Evolutionary conservation across 2,329 filamentous ascomycete genomes (phyloP), one percentile per base, ranked within the genome.

Genomic region (Fusarium nygamai): DNA sequence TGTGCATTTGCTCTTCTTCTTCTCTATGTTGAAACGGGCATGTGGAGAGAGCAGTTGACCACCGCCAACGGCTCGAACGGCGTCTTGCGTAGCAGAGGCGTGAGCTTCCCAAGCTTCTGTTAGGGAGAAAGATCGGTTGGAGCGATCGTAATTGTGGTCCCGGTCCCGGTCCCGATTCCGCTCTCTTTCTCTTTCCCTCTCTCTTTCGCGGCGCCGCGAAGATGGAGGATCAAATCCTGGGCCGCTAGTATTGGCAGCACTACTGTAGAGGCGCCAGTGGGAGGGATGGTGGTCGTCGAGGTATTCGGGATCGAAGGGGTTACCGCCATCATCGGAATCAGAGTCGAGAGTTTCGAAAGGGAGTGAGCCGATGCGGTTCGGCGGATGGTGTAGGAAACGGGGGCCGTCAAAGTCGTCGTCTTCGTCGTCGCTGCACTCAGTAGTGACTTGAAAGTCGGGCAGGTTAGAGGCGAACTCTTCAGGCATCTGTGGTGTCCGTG

Each of bases 1-100:
- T 20, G 92, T 95, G 76, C 96, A 96, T 82, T 92, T 94, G 84
- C 91, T 94, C 84, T 94, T 95, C 77, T 92, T 90, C 81, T 91
- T 90, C 78, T 93, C 92, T 63, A 98, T 97, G 79, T 92, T 93
- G 83, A 98, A 98, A 34, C 90, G 90, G 6, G 94, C 94, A 81
- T 94, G 91, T 1, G 94, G 94, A 39, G 87, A 87, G 82, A 95
- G 87, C 9, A 94, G 84, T 50, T 89, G 88, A 34, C 88, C 88
- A 9, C 88, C 88, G 8, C 88, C 88, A 4, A 89, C 88, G 5
- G 88, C 88, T 64, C 85, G 84, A 20, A 88, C 85, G 3, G 88
- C 87, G 78, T 90, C 89, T 69, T 90, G 88, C 3, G 88, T 88
- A 20, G 88, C 87, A 36, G 85, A 82, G 74, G 88, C 86, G 34